Base-by-base conservation (phyloP, 176 grass and related monocot species). In the Leersia perrieri region DNA sequence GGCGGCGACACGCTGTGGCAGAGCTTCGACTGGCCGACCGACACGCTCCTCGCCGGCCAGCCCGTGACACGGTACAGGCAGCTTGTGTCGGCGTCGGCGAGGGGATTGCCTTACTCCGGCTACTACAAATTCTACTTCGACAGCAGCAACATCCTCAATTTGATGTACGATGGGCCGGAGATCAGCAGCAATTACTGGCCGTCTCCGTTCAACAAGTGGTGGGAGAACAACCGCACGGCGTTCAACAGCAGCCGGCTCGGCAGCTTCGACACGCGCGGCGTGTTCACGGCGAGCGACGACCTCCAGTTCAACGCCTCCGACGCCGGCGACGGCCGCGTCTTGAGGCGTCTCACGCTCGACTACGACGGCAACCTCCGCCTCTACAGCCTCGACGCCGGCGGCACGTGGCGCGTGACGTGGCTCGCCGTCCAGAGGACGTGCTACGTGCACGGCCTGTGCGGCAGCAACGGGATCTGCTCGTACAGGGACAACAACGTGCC, bases 181-280 rank as follows among this genome's bases (percentile, higher is more conserved):
- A 76, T 90, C 72, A 86, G 82, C 49, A 95, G 87, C 75, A 90
- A 88, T 70, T 95, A 95, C 79, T 95, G 93, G 90, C 90, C 93
- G 9, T 4, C 85, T 7, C 90, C 93, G 0, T 44, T 70, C 16
- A 78, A 78, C 6, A 53, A 29, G 45, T 82, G 87, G 82, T 92
- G 90, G 90, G 47, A 72, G 3, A 92, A 95, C 88, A 44, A 68
- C 27, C 75, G 90, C 38, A 92, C 93, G 12, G 84, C 77, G 1
- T 92, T 75, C 75, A 92, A 90, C 63, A 92, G 82, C 77, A 92
- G 63, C 29, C 71, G 82, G 5, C 61, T 64, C 42, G 93, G 90
- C 34, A 77, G 78, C 72, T 74, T 95, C 33, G 61, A 84, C 81
- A 0, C 7, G 51, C 1, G 3, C 49, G 93, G 93, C 2, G 9